phyloP scores from a whole-genome alignment of 2,329 filamentous ascomycete genomes.

The Aureobasidium sp. region DNA sequence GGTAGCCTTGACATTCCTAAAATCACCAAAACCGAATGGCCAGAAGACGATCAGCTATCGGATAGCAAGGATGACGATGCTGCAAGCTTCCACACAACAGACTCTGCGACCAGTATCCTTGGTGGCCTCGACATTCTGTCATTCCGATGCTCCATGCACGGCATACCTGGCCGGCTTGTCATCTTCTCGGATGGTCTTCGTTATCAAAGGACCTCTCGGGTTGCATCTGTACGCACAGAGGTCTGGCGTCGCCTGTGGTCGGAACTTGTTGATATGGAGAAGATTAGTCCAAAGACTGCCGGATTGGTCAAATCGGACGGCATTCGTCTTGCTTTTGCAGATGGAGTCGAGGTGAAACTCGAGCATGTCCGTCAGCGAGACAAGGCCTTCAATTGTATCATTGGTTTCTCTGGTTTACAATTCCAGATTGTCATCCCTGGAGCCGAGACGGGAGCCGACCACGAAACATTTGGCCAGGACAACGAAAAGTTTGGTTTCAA shows the following conservation, averaged over 20 bases:
- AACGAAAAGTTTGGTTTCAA: background rate
- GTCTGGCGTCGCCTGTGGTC: constrained; percentile 23
- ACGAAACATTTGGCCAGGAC: background rate
- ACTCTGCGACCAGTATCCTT: constrained; percentile 19
- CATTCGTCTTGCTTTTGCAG: constrained; percentile 9
- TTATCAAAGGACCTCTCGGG: constrained; percentile 18
- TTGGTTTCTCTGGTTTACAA: constrained; percentile 30
- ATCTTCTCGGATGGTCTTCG: constrained; percentile 23
- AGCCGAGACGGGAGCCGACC: background rate
- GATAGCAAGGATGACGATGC: constrained; percentile 6
- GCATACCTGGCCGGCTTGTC: constrained; percentile 21
- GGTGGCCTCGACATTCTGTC: constrained; percentile 22
- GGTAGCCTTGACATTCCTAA: background rate
- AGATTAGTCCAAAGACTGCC: constrained; percentile 17
- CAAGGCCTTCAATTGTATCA: constrained; percentile 32
- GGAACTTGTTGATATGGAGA: constrained; percentile 26
- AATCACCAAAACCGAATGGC: background rate
- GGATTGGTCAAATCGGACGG: constrained; percentile 6
- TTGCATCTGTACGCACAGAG: constrained; percentile 17
- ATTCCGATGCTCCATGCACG: constrained; percentile 23
- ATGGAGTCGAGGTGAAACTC: constrained; percentile 15
- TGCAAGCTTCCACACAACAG: constrained; percentile 20
- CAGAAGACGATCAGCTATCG: background rate
- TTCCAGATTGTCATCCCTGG: constrained; percentile 28
- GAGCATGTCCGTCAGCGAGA: constrained; percentile 29